phyloP scores from a whole-genome alignment of 2,329 filamentous ascomycete species.

The Ophiostoma piceae region DNA sequence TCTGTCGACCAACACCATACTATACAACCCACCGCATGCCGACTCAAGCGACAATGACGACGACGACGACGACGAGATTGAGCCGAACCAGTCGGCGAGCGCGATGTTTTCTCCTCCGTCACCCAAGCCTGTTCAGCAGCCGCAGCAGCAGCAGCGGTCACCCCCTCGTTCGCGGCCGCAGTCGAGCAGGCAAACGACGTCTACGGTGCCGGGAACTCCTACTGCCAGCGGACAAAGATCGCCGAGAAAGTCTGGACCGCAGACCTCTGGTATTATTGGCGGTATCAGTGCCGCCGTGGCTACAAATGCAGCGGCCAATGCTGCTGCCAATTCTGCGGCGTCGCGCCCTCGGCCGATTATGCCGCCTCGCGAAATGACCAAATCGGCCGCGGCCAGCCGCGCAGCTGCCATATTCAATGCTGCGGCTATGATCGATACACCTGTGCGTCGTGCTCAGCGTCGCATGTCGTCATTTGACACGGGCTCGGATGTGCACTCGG shows the following conservation, averaged over 20 bases:
- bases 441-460: conserved; percentile 38
- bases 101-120: conserved; percentile 41
- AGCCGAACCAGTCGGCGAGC: conserved; percentile 13
- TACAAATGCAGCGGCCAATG: conserved; percentile 25
- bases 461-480: conserved; percentile 62
- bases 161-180: conserved; percentile 34
- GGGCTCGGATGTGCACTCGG: conserved; percentile 57
- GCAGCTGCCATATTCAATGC: conserved; percentile 42
- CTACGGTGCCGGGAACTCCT: conserved; percentile 34
- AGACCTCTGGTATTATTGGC: conserved; percentile 29
- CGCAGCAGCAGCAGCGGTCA: conserved; percentile 26
- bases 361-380: conserved; percentile 47
- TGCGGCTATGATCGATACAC: conserved; percentile 41
- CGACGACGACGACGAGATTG: conserved; percentile 11
- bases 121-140: conserved; percentile 30
- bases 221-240: conserved; percentile 39
- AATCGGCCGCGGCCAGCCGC: conserved; percentile 52
- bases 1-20: conserved; percentile 73
- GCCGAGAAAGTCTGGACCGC: conserved; percentile 43
- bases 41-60: conserved; percentile 6
- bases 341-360: conserved; percentile 54
- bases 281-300: conserved; percentile 26
- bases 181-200: conserved; percentile 40
- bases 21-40: conserved; percentile 63
- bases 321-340: not conserved